These are phyloP conservation scores for Kitagawia praeruptora DNA, from an alignment of 129 eudicot species.

Conservation along the genomic window DNA sequence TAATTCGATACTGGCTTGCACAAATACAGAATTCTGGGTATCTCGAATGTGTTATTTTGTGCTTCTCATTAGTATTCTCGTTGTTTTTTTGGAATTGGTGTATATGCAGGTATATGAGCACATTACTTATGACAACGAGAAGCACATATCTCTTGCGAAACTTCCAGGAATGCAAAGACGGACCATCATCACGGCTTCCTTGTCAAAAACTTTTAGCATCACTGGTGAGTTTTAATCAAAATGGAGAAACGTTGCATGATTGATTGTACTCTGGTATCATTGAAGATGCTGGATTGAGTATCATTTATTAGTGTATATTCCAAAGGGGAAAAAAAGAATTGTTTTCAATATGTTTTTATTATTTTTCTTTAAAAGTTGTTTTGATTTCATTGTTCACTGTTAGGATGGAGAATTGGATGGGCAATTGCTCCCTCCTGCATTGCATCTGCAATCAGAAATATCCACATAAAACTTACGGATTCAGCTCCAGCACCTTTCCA, in stretches of 20 bases:
- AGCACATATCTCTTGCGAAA: slow-evolving; percentile 72
- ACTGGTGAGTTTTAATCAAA: slow-evolving; percentile 42
- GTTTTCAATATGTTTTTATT: not conserved
- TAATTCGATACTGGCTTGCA: not conserved
- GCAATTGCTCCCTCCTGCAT: slow-evolving; percentile 81
- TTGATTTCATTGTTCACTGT: not conserved
- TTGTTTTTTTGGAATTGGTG: not conserved
- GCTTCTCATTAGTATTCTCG: not conserved
- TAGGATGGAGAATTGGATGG: slow-evolving; percentile 99
- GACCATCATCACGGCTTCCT: slow-evolving; percentile 82
- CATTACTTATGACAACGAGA: slow-evolving; percentile 51
- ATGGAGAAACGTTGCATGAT: not conserved
- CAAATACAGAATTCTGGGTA: not conserved
- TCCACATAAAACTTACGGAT: slow-evolving; percentile 74
- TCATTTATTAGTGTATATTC: not conserved
- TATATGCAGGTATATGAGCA: slow-evolving; percentile 79
- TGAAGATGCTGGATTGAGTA: not conserved
- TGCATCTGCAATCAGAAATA: slow-evolving; percentile 79
- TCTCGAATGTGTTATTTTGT: not conserved
- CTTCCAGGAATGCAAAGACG: slow-evolving; percentile 80
- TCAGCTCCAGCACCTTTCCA: slow-evolving; percentile 99
- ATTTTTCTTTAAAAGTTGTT: not conserved
- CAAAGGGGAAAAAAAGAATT: not conserved
- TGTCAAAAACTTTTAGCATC: slow-evolving; percentile 83
- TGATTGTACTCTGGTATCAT: not conserved